phyloP scores from a whole-genome alignment of 495 filamentous ascomycete species.

The Daldinia bambusicola region DNA sequence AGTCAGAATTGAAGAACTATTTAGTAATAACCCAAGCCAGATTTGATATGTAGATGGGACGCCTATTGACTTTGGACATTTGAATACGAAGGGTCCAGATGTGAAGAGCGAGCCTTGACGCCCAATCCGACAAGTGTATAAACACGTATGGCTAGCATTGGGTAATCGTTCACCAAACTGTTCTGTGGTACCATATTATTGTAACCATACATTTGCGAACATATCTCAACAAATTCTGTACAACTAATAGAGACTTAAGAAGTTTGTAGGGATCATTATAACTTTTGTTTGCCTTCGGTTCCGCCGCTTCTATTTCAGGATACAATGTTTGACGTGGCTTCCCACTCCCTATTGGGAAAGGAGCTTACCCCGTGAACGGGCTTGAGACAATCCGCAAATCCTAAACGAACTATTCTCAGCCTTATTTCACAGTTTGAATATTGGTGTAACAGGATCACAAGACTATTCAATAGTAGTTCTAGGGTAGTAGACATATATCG shows the following conservation, averaged over 20 bases:
- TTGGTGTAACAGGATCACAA: not conserved
- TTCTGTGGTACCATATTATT: slow-evolving; percentile 1
- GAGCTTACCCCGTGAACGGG: not conserved
- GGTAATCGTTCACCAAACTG: not conserved
- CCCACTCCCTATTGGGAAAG: not conserved
- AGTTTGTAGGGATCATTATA: not conserved
- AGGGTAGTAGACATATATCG: not conserved
- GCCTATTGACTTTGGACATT: not conserved
- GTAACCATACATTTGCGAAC: slow-evolving; percentile 4
- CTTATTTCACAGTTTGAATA: slow-evolving; percentile 3
- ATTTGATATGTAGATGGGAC: not conserved
- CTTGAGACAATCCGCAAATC: not conserved
- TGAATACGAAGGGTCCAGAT: slow-evolving; percentile 5
- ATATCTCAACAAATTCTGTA: not conserved
- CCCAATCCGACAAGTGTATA: slow-evolving; percentile 8
- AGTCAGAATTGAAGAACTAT: not conserved
- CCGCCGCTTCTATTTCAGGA: slow-evolving; percentile 4
- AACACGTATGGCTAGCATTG: not conserved
- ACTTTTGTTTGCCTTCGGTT: not conserved
- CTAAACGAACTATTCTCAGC: not conserved
- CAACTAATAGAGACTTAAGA: not conserved
- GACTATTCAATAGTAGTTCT: not conserved
- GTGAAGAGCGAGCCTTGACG: not conserved
- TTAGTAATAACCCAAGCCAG: not conserved
- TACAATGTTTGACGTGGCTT: slow-evolving; percentile 3